Conservation (phyloP, 2,329 filamentous ascomycete genomes). For the Aspergillus latus region DNA sequence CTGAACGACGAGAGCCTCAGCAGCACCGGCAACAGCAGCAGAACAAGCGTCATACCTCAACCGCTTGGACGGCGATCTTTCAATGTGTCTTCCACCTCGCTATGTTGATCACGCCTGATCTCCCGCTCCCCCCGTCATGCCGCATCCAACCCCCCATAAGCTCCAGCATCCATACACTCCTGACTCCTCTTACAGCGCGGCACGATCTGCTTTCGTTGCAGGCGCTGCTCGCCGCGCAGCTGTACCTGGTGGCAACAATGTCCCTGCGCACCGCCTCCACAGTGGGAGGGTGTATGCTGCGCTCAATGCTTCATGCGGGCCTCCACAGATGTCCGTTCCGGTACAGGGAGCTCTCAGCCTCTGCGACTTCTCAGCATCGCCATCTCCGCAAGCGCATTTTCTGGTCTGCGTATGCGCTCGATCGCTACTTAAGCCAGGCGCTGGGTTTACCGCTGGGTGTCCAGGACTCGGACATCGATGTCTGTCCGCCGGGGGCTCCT, state of each 20-base stretch:
- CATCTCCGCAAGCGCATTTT: constrained; percentile 45
- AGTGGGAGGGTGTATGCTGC: constrained; percentile 49
- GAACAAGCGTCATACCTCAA: constrained; percentile 27
- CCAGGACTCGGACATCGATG: constrained; percentile 45
- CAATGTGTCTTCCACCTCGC: constrained; percentile 56
- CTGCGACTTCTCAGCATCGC: constrained; percentile 35
- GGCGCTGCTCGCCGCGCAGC: constrained; percentile 49
- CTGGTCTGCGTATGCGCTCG: constrained; percentile 44
- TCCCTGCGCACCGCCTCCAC: constrained; percentile 52
- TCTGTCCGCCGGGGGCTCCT: constrained; percentile 49
- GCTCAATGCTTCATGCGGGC: constrained; percentile 52
- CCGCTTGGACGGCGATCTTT: constrained; percentile 40
- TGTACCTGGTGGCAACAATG: constrained; percentile 52
- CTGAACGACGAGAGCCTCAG: too few species aligned
- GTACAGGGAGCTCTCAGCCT: constrained; percentile 44
- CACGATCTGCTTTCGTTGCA: constrained; percentile 51
- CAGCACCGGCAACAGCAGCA: neutral
- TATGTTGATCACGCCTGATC: constrained; percentile 33
- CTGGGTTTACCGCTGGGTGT: constrained; percentile 43
- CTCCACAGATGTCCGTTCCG: constrained; percentile 55
- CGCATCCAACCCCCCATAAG: constrained; percentile 40
- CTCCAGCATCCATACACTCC: constrained; percentile 35
- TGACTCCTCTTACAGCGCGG: constrained; percentile 41
- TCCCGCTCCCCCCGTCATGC: constrained; percentile 35
- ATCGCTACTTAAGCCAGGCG: constrained; percentile 43